Base-by-base conservation (phyloP, 139 green algal species). In the Tetraselmis chui region DNA sequence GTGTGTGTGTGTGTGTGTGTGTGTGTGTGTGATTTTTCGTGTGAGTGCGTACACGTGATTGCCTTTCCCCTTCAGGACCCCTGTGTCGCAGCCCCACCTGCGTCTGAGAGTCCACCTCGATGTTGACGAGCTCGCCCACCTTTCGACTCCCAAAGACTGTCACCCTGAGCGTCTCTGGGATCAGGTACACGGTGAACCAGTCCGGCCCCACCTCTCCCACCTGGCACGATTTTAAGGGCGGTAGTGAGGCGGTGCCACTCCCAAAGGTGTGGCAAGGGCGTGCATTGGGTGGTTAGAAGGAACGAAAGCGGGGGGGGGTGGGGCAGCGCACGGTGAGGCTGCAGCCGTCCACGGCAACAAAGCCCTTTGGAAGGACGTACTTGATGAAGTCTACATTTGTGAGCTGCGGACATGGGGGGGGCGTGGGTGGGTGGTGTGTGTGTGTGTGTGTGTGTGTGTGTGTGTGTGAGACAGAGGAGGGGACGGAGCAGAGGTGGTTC, bases 361-460 rank as follows among this genome's bases (percentile, higher is more conserved):
- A 99, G 32, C 95, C 95, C 85, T 99, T 99, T 31, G 95, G 89
- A 59, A 99, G 87, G 27, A 99, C 89, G 86, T 99, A 99, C 82
- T 97, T 97, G 78, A 96, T 94, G 88, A 90, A 98, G 2, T 84
- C 80, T 24, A 80, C 30, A 28, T 95, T 88, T 0, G 76, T 28
- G 29, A 95, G 58, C 86, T 85, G 81, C 76, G 32, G 0, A 25
- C 1, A 23, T 1, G 2, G 28, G 31, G 28, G 58, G 30, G 23
- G 29, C 18, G 45, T 5, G 45, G 11, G 45, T 5, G 45, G 45
- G 45, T 5, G 45, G 18, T 5, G 45, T 5, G 45, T 5, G 45
- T n/a, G n/a, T n/a, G n/a, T n/a, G n/a, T n/a, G n/a, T n/a, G n/a
- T n/a, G n/a, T n/a, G n/a, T n/a, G n/a, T n/a, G n/a, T n/a, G n/a